phyloP scores from a whole-genome alignment of 2,329 filamentous ascomycete species.

The Chaetothyriales sp. region DNA sequence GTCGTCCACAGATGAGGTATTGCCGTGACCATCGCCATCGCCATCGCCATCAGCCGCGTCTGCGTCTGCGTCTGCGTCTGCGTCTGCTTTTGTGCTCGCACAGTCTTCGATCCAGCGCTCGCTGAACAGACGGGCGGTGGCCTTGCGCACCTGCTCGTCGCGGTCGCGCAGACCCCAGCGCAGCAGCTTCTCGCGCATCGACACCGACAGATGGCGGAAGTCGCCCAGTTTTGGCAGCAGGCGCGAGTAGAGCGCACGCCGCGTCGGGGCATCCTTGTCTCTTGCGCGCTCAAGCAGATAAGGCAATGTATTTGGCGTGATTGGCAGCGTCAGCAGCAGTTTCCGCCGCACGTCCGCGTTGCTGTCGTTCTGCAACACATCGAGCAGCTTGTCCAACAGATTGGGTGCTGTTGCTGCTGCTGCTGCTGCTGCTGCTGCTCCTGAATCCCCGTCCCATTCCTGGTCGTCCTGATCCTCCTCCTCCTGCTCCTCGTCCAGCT shows the following conservation, averaged over 20 bases:
- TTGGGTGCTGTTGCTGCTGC: constrained; percentile 46
- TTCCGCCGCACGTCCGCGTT: constrained; percentile 85
- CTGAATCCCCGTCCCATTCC: constrained; percentile 58
- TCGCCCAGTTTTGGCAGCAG: constrained; percentile 80
- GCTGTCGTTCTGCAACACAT: constrained; percentile 83
- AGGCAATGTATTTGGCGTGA: constrained; percentile 65
- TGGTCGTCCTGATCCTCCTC: constrained; percentile 42
- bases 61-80: constrained; percentile 22
- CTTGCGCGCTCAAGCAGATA: constrained; percentile 80
- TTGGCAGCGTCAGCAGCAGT: constrained; percentile 77
- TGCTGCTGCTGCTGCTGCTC: constrained; percentile 40
- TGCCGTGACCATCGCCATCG: constrained; percentile 30
- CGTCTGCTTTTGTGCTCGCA: constrained; percentile 41
- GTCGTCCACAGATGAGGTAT: constrained; percentile 9
- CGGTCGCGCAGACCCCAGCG: constrained; percentile 88
- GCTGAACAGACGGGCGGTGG: constrained; percentile 74
- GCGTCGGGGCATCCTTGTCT: constrained; percentile 71
- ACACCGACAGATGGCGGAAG: constrained; percentile 82
- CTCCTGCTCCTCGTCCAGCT: constrained; percentile 46
- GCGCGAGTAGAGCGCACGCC: constrained; percentile 72
- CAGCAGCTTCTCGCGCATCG: constrained; percentile 87
- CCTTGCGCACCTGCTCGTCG: constrained; percentile 86
- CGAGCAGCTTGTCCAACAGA: constrained; percentile 66
- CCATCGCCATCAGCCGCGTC: constrained; percentile 41
- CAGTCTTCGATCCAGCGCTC: constrained; percentile 98